These are phyloP conservation scores for Trichoderma koningii DNA, from an alignment of 2,329 filamentous ascomycete species.

Conservation along the genomic window DNA sequence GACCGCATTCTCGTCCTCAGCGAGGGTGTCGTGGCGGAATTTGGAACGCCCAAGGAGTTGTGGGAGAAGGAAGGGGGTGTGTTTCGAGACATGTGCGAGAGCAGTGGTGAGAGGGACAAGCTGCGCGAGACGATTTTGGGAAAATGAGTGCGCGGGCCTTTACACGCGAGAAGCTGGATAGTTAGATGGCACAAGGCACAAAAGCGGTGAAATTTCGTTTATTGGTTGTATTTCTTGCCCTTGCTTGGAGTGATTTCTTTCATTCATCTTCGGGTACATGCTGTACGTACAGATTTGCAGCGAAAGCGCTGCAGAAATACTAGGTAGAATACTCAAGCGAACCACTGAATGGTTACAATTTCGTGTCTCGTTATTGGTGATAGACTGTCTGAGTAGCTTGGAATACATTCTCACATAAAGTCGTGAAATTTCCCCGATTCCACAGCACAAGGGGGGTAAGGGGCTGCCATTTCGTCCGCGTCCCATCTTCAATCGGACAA, in stretches of 20 bases:
- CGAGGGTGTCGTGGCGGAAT: slow-evolving; percentile 68
- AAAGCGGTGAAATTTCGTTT: not conserved
- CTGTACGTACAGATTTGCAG: not conserved
- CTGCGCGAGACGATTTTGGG: slow-evolving; percentile 50
- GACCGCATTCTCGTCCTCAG: slow-evolving; percentile 72
- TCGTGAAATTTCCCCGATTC: not conserved
- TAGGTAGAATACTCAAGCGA: not conserved
- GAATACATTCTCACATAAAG: not conserved
- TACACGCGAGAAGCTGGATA: not conserved
- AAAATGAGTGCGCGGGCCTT: slow-evolving; percentile 7
- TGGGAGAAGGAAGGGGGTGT: slow-evolving; percentile 56
- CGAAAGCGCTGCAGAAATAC: not conserved
- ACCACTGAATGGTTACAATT: not conserved
- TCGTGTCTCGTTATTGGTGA: slow-evolving; percentile 9
- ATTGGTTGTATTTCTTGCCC: not conserved
- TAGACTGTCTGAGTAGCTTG: slow-evolving; percentile 1
- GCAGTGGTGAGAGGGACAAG: slow-evolving; percentile 61
- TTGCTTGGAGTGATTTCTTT: not conserved
- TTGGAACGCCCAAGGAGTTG: slow-evolving; percentile 63
- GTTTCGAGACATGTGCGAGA: slow-evolving; percentile 65
- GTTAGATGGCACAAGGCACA: not conserved
- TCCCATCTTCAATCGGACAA: not conserved
- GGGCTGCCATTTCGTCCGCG: not conserved
- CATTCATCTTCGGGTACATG: not conserved
- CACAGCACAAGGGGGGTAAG: not conserved